phyloP scores from a whole-genome alignment of 2,329 filamentous ascomycete genomes.

The Aspergillus floridensis region DNA sequence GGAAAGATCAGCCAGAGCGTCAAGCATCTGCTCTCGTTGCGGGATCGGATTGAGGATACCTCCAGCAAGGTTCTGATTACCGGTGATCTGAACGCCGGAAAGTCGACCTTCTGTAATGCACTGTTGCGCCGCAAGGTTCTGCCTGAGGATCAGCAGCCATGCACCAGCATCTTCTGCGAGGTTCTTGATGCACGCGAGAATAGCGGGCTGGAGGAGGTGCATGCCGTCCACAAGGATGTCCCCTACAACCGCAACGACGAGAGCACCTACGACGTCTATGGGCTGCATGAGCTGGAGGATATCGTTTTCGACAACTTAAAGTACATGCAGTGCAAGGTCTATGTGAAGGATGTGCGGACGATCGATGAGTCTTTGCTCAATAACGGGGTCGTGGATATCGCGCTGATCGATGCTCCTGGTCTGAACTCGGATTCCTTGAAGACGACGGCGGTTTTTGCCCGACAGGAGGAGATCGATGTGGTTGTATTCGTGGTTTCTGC shows the following conservation, averaged over 20 bases:
- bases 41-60: slow-evolving; percentile 94
- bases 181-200: slow-evolving; percentile 92
- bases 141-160: slow-evolving; percentile 96
- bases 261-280: slow-evolving; percentile 86
- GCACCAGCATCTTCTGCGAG: slow-evolving; percentile 97
- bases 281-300: slow-evolving; percentile 73
- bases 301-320: slow-evolving; percentile 85
- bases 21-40: slow-evolving; percentile 79
- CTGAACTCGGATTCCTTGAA: slow-evolving; percentile 95
- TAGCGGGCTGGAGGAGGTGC: slow-evolving; percentile 86
- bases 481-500: slow-evolving; percentile 98
- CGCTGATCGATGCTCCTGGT: slow-evolving; percentile 92
- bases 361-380: slow-evolving; percentile 94
- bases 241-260: slow-evolving; percentile 87
- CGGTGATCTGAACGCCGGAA: slow-evolving; percentile 93
- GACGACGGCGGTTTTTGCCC: slow-evolving; percentile 93
- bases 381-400: slow-evolving; percentile 97
- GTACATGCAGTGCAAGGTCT: slow-evolving; percentile 95
- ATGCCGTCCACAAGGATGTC: slow-evolving; percentile 80
- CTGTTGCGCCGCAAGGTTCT: slow-evolving; percentile 85
- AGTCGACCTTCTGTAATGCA: slow-evolving; percentile 99
- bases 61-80: slow-evolving; percentile 96
- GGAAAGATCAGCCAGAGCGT: slow-evolving; percentile 93
- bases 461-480: slow-evolving; percentile 97
- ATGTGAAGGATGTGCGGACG: slow-evolving; percentile 82